A percentile compares a stretch with the other conserved stretches of the same genome.
phyloP scores from a whole-genome alignment of 2,329 filamentous ascomycete species.

The Fusarium bulbicola region DNA sequence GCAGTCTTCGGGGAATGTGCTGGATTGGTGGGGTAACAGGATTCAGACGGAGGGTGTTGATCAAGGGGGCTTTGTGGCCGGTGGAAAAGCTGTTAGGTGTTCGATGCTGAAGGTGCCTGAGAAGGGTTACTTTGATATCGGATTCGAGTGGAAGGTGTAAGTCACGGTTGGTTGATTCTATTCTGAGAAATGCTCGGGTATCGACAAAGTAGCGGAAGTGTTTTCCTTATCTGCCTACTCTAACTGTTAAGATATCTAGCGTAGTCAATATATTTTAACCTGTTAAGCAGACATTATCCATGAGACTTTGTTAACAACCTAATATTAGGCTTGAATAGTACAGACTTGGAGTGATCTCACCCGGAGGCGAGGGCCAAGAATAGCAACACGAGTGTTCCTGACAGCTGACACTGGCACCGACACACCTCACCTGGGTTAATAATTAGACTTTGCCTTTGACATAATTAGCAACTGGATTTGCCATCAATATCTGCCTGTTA shows the following conservation, averaged over 20 bases:
- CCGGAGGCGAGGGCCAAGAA: background rate
- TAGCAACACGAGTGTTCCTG: background rate
- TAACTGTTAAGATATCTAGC: background rate
- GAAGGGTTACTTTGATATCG: conserved; percentile 30
- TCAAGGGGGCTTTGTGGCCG: conserved; percentile 20
- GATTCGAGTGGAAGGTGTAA: conserved; percentile 30
- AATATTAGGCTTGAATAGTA: background rate
- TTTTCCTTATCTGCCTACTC: background rate
- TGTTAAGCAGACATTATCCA: background rate
- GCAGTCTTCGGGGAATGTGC: conserved; percentile 23
- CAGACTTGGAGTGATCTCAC: background rate
- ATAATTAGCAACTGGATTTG: background rate
- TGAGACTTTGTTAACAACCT: background rate
- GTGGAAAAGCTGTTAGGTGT: conserved; percentile 24
- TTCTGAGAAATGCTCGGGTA: background rate
- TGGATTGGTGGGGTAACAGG: conserved; percentile 41
- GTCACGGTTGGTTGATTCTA: background rate
- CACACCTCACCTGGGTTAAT: background rate
- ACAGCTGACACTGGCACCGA: background rate
- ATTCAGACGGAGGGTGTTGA: conserved; percentile 36
- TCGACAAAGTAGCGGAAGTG: background rate
- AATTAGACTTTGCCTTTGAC: background rate
- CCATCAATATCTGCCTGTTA: background rate
- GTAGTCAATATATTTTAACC: background rate
- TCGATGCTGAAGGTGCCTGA: conserved; percentile 33